Evolutionary conservation across 2,329 filamentous ascomycete genomes (phyloP), one percentile per base, ranked within the genome.

Genomic region (Claviceps maximensis): DNA sequence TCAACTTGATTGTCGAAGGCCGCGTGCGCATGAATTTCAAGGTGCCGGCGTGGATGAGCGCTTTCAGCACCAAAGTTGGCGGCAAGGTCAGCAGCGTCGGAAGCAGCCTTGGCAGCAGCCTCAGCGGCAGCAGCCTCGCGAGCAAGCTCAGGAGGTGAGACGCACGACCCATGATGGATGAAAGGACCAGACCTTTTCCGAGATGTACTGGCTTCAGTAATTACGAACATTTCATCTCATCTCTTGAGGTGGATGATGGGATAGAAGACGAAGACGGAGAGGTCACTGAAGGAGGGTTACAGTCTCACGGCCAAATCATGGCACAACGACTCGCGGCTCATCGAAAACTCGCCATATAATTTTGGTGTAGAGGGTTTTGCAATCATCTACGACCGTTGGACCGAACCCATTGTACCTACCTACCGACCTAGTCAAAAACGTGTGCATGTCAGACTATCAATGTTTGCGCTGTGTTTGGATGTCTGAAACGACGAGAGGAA

Each of bases 1-100:
- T 98, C 53, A 91, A 95, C 65, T 84, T 83, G 63, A 74, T 94
- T 40, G 88, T 93, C 40, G 91, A 98, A 69, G 91, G 89, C 0
- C 82, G 88, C 60, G 79, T 95, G 19, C 70, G 77, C 47, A 69
- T 82, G 59, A 78, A 70, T 51, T 66, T 82, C 46, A 79, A 78
- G 69, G 62, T 73, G 57, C 60, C 60, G 15, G 65, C 69, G 56
- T 76, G 73, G 63, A 61, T 72, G 50, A 72, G 75, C 15, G 70
- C 71, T 5, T 61, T 71, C 38, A 66, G 73, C 19, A 69, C 68
- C 55, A 69, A 68, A 54, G 61, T 76, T 52, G 73, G 67, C 56
- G 72, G 74, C 47, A 76, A 71, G 36, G 46, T 48, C 31, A 48
- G 46, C 46, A 48, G 46, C 19, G 46, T 48, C 5, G 46, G 46